Evolutionary conservation across 2,329 filamentous ascomycete genomes (phyloP).

Genomic region (Botrytis fabae): DNA sequence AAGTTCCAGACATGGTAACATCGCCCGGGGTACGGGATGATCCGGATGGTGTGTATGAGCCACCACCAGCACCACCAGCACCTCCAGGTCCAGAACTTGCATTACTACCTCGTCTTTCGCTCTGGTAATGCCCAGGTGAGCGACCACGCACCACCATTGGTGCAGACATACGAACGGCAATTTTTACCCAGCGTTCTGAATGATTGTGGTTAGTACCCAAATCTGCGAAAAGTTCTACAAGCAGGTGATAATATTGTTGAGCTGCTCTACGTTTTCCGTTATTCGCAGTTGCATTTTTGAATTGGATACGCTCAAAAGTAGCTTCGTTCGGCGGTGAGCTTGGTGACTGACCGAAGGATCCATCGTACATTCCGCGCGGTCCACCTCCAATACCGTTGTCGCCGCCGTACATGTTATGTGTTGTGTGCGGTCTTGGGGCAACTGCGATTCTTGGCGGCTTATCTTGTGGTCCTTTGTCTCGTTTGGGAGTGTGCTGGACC

Average conservation of each 20-base stretch:
- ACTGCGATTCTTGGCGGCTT: conserved; percentile 53
- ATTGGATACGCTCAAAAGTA: conserved; percentile 71
- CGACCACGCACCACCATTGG: conserved; percentile 67
- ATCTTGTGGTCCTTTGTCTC: conserved; percentile 68
- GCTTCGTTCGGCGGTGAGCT: conserved; percentile 38
- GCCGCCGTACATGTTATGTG: conserved; percentile 33
- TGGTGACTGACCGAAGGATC: conserved; percentile 33
- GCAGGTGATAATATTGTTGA: conserved; percentile 71
- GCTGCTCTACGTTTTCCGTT: conserved; percentile 72
- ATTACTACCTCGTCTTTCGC: conserved; percentile 51
- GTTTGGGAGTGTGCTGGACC: conserved; percentile 75
- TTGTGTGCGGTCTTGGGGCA: conserved; percentile 36
- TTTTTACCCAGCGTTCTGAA: conserved; percentile 53
- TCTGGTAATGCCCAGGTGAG: conserved; percentile 63
- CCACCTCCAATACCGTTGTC: conserved; percentile 31
- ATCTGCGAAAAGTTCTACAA: conserved; percentile 66
- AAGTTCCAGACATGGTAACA: conserved; percentile 36
- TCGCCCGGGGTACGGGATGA: conserved; percentile 35
- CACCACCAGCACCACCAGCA: conserved; percentile 34
- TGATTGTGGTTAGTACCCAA: conserved; percentile 42
- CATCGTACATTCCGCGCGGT: conserved; percentile 30
- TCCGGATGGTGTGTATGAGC: conserved; percentile 36
- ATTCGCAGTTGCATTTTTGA: conserved; percentile 73
- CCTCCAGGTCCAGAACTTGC: conserved; percentile 58
- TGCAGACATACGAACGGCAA: conserved; percentile 59